Base-by-base conservation (phyloP, 2,329 filamentous ascomycete genomes). In the Pezicula carpinea region DNA sequence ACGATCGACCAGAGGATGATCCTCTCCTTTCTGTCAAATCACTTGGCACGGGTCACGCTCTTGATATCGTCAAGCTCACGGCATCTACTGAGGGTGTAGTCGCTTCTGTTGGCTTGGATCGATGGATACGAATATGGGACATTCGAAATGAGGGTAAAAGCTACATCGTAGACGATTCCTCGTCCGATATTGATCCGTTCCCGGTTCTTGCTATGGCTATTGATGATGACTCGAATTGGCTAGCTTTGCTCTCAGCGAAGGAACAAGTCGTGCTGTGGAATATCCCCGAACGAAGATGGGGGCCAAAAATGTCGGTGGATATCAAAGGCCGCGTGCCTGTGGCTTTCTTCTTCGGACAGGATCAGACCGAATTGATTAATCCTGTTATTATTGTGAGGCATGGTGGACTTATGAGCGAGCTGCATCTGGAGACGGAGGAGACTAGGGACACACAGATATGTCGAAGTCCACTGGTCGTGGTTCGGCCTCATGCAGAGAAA, bases 41-140 rank as follows among this genome's bases (percentile, higher is more conserved):
- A 2, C 62, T 90, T 10, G 70, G 71, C 21, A 72, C 75, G 13
- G 83, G 83, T 0, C 88, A 92, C 59, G 66, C 70, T 6, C 72
- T 92, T 11, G 87, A 92, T 59, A 73, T 92, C 33, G 79, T 80
- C 11, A 76, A 83, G 60, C 66, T 92, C 50, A 67, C 74, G 5
- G 74, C 82, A 14, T 85, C 80, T 6, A 69, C 75, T 1, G 77
- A 79, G 43, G 85, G 85, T 0, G 74, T 84, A 44, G 66, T 91
- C 18, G 77, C 84, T 5, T 87, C 85, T 2, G 75, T 87, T 32
- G 84, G 83, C 0, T 69, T 92, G 1, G 88, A 92, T 59, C 76
- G 85, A 40, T 71, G 74, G 10, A 81, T 89, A 13, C 75, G 80
- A 14, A 69, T 88, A 1, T 88, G 84, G 83, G 72, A 83, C 58